phyloP scores from a whole-genome alignment of 2,329 filamentous ascomycete species.

The Cordyceps cateniannulata region DNA sequence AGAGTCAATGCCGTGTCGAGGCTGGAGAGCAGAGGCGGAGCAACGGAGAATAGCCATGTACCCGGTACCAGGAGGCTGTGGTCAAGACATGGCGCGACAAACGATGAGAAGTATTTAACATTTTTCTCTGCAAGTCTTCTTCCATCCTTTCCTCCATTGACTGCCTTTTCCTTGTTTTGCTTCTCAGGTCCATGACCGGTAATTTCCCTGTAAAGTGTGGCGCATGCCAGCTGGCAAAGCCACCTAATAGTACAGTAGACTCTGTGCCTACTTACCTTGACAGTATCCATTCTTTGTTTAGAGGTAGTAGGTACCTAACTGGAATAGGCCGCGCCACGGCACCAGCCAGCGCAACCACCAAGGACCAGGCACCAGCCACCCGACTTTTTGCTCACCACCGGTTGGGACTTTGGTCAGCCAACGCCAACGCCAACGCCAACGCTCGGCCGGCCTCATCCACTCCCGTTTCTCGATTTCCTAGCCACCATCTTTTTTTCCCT shows the following conservation, averaged over 20 bases:
- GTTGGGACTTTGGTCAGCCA: background rate
- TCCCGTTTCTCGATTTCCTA: conserved; percentile 8
- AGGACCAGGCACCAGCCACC: conserved; percentile 8
- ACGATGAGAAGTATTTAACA: no score
- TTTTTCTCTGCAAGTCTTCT: no score
- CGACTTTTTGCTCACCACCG: conserved; percentile 10
- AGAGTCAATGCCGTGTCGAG: background rate
- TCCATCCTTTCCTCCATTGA: no score
- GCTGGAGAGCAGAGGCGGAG: background rate
- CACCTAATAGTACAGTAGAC: background rate
- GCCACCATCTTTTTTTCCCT: conserved; percentile 4
- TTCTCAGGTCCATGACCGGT: background rate
- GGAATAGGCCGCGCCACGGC: background rate
- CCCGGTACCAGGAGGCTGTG: background rate
- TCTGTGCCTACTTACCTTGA: no score
- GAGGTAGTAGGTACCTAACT: background rate
- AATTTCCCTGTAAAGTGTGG: background rate
- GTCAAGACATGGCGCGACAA: background rate
- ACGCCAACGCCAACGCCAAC: no score
- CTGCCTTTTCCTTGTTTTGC: no score
- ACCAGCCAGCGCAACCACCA: background rate
- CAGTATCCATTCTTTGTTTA: no score
- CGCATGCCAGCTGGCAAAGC: background rate
- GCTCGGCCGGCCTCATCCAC: background rate
- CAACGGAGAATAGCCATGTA: background rate